A percentile compares a stretch with the other conserved stretches of the same genome.
phyloP scores from a whole-genome alignment of 179 eudicot species.

The Silene noctiflora region DNA sequence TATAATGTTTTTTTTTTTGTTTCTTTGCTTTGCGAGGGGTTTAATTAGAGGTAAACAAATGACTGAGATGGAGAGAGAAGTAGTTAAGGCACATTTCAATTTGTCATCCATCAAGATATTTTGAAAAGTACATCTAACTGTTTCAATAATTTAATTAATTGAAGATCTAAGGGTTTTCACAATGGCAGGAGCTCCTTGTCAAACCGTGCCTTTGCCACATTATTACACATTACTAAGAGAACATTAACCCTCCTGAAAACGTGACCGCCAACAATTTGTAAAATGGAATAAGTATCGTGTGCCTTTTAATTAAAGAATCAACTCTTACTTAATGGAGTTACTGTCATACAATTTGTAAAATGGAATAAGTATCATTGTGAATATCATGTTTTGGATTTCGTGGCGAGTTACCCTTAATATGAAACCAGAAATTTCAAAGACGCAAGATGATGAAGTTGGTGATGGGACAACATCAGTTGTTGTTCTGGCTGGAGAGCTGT shows the following conservation, averaged over 20 bases:
- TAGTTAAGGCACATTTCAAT: too few relatives aligned
- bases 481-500: slow-evolving; percentile 95
- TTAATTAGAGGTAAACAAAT: background rate
- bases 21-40: background rate
- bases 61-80: too few relatives aligned
- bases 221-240: too few relatives aligned
- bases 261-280: background rate
- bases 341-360: background rate
- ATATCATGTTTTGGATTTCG: background rate
- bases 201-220: too few relatives aligned
- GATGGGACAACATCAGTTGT: slow-evolving; percentile 99
- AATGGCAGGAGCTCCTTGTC: too few relatives aligned
- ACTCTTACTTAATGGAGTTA: background rate
- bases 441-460: slow-evolving; percentile 99
- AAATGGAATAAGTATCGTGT: background rate
- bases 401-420: slow-evolving; percentile 28
- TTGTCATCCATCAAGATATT: too few relatives aligned
- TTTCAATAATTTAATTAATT: background rate
- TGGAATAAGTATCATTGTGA: too few relatives aligned
- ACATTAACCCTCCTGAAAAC: too few relatives aligned
- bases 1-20: background rate
- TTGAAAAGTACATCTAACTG: background rate
- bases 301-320: background rate
- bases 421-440: slow-evolving; percentile 76
- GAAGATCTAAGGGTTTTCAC: too few relatives aligned